Percentiles rank a stretch among this genome's conserved stretches.
These are phyloP conservation scores for Tetracladium marchalianum DNA, from an alignment of 495 filamentous ascomycete species.

Conservation along the genomic window DNA sequence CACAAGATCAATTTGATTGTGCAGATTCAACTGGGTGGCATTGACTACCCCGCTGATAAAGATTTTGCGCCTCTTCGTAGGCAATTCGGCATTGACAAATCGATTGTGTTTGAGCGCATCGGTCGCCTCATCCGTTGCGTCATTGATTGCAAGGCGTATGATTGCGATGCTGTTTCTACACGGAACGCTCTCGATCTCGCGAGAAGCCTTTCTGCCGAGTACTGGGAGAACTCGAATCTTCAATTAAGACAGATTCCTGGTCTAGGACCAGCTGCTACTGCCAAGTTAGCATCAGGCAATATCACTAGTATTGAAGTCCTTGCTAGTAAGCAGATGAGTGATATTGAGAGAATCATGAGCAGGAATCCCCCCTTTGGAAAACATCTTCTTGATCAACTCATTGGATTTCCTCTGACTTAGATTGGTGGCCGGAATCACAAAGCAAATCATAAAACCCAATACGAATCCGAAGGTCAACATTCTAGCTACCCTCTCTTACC, in stretches of 20 bases:
- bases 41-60: slow-evolving; percentile 57
- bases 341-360: slow-evolving; percentile 68
- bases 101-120: slow-evolving; percentile 59
- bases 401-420: slow-evolving; percentile 57
- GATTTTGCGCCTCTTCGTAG: slow-evolving; percentile 45
- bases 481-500: slow-evolving; percentile 59
- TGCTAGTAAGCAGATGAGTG: slow-evolving; percentile 51
- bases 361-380: slow-evolving; percentile 77
- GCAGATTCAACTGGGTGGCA: slow-evolving; percentile 66
- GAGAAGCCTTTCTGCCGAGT: slow-evolving; percentile 65
- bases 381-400: slow-evolving; percentile 51
- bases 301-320: slow-evolving; percentile 66
- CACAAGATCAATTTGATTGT: slow-evolving; percentile 88
- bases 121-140: slow-evolving; percentile 73
- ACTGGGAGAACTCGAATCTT: slow-evolving; percentile 78
- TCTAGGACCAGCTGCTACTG: slow-evolving; percentile 67
- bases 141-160: slow-evolving; percentile 68
- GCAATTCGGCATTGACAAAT: slow-evolving; percentile 60
- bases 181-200: slow-evolving; percentile 69
- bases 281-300: slow-evolving; percentile 64
- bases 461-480: slow-evolving; percentile 33
- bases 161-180: slow-evolving; percentile 55
- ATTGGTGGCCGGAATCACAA: slow-evolving; percentile 14
- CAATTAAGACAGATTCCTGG: slow-evolving; percentile 82
- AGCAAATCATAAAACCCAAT: slow-evolving; percentile 18